A percentile compares a stretch with the other conserved stretches of the same genome.
These are phyloP conservation scores for Spathaspora jeffriesii DNA, from an alignment of 1,139 yeast species.

Conservation along the genomic window DNA sequence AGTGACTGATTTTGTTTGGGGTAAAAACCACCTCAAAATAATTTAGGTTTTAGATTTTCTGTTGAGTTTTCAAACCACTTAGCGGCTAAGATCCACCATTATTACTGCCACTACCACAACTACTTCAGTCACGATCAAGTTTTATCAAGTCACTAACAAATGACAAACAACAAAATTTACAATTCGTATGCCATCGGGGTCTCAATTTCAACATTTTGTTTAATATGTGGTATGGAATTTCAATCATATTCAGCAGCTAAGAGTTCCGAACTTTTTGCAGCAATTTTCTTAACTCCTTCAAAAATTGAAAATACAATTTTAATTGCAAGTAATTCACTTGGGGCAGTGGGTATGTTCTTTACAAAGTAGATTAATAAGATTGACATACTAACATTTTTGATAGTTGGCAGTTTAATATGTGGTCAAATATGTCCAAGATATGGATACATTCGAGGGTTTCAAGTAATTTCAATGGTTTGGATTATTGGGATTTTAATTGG, in stretches of 20 bases:
- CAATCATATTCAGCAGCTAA: conserved; percentile 26
- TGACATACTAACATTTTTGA: conserved; percentile 1
- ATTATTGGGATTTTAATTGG: conserved; percentile 23
- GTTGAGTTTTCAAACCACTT: not conserved
- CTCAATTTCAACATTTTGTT: conserved; percentile 22
- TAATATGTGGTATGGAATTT: conserved; percentile 33
- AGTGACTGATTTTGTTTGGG: not conserved
- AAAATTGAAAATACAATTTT: conserved; percentile 27
- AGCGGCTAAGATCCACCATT: not conserved
- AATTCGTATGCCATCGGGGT: conserved; percentile 13
- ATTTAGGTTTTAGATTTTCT: not conserved
- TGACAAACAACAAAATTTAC: conserved; percentile 11
- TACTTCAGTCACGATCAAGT: not conserved
- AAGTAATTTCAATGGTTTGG: conserved; percentile 29
- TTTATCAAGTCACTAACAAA: not conserved
- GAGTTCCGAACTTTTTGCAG: conserved; percentile 20
- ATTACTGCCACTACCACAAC: not conserved
- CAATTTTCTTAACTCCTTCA: conserved; percentile 22
- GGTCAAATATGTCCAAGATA: conserved; percentile 30
- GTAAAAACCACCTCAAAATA: not conserved
- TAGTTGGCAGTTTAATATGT: conserved; percentile 33
- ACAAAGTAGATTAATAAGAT: not conserved
- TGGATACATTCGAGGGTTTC: conserved; percentile 29
- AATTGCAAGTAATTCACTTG: conserved; percentile 29
- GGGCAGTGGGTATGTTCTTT: conserved; percentile 32